Evolutionary conservation across 2,329 filamentous ascomycete species (phyloP).

Genomic region (Lasiodiplodia citricola): DNA sequence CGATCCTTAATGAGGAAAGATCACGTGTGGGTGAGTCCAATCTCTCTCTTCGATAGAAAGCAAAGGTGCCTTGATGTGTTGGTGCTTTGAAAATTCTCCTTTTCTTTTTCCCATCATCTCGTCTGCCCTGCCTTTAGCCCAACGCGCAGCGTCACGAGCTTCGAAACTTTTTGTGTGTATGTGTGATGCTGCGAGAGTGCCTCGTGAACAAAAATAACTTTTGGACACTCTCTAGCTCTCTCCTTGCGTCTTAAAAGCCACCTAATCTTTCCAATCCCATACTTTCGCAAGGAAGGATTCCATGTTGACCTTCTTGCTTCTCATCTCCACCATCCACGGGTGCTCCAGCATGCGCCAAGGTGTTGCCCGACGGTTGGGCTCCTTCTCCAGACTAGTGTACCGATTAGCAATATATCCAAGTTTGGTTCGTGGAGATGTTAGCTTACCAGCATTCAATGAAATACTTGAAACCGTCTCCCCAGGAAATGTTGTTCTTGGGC

Average conservation of each 20-base stretch:
- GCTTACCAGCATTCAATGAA: constrained; percentile 99
- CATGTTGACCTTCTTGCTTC: constrained; percentile 96
- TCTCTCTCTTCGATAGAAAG: background rate
- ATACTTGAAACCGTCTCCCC: constrained; percentile 98
- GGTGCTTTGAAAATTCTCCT: background rate
- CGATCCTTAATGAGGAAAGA: background rate
- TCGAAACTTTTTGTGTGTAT: background rate
- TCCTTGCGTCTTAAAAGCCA: constrained; percentile 37
- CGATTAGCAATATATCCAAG: background rate
- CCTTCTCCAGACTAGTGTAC: constrained; percentile 83
- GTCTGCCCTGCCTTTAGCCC: constrained; percentile 11
- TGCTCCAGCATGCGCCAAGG: constrained; percentile 99
- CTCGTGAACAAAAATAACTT: background rate
- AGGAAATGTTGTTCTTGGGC: constrained; percentile 83
- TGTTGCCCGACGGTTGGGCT: constrained; percentile 81
- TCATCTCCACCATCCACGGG: constrained; percentile 98
- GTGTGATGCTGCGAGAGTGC: background rate
- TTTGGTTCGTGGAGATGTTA: background rate
- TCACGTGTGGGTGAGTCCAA: background rate
- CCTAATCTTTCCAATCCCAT: constrained; percentile 86
- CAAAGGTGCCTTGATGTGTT: background rate
- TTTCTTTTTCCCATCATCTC: background rate
- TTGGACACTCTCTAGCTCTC: background rate
- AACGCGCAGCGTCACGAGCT: constrained; percentile 20
- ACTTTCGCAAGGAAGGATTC: constrained; percentile 89